A percentile compares a stretch with the other conserved stretches of the same genome.
Conservation (phyloP, 1,139 yeast species). For the Wickerhamomyces sp. region DNA sequence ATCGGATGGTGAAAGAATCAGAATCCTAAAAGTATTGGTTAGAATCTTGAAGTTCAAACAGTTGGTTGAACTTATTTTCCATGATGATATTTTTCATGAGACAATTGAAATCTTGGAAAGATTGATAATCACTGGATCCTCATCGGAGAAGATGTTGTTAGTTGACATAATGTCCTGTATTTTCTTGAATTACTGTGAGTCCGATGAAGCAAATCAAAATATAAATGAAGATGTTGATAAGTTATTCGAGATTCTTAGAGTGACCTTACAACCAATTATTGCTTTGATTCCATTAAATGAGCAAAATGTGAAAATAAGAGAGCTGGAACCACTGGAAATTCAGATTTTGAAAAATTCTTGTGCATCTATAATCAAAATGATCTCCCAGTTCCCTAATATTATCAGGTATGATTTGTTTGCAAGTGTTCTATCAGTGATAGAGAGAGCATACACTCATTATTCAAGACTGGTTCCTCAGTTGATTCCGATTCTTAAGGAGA, state of each 20-base stretch:
- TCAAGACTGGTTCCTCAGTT: constrained; percentile 43
- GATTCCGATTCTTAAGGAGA: constrained; percentile 54
- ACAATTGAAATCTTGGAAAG: constrained; percentile 73
- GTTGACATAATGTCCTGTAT: constrained; percentile 54
- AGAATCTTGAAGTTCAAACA: constrained; percentile 54
- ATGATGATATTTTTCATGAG: constrained; percentile 71
- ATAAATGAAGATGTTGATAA: constrained; percentile 65
- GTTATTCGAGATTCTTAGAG: constrained; percentile 71
- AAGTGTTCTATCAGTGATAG: constrained; percentile 41
- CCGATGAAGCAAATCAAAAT: constrained; percentile 27
- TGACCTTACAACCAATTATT: constrained; percentile 63
- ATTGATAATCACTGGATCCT: constrained; percentile 54
- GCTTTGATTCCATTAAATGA: constrained; percentile 57
- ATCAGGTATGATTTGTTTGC: constrained; percentile 68
- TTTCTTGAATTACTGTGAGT: constrained; percentile 28
- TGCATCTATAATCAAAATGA: constrained; percentile 55
- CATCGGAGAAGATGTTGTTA: constrained; percentile 47
- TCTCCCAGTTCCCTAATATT: constrained; percentile 57
- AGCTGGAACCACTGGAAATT: constrained; percentile 31
- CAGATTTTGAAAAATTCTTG: constrained; percentile 48
- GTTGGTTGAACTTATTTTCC: constrained; percentile 56
- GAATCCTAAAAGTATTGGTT: constrained; percentile 49
- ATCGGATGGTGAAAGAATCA: constrained; percentile 28
- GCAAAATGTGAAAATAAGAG: constrained; percentile 22
- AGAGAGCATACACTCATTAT: constrained; percentile 5